Evolutionary conservation across 345 rosid species (phyloP).

Genomic region (Pistacia atlantica): DNA sequence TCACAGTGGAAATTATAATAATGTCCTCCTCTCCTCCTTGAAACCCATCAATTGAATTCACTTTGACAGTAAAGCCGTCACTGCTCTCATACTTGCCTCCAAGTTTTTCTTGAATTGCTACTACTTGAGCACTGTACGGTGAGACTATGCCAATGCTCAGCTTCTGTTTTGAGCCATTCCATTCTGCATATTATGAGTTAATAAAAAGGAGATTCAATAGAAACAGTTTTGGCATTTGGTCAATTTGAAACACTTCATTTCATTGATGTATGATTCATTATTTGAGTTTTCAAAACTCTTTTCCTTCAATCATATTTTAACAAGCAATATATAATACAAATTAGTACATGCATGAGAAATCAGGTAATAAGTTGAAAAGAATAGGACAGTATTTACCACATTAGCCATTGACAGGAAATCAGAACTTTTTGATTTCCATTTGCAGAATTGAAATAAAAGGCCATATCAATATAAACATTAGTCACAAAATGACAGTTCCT

Average conservation of each 20-base stretch:
- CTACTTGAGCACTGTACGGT: slow-evolving; percentile 45
- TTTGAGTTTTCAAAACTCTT: too few species aligned
- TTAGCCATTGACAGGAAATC: too few species aligned
- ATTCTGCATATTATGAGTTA: slow-evolving; percentile 24
- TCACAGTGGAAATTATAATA: slow-evolving; percentile 46
- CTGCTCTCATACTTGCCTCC: slow-evolving; percentile 10
- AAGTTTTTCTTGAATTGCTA: slow-evolving; percentile 36
- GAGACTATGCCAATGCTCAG: slow-evolving; percentile 45
- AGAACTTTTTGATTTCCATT: too few species aligned
- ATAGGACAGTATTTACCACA: too few species aligned
- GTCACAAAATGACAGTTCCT: too few species aligned
- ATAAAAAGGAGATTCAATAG: background rate
- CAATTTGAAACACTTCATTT: too few species aligned
- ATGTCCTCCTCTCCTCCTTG: slow-evolving; percentile 50
- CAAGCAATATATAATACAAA: background rate
- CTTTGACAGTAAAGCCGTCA: slow-evolving; percentile 34
- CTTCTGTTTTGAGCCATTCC: slow-evolving; percentile 28
- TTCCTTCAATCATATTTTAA: background rate
- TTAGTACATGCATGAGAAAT: too few species aligned
- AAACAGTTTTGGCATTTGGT: background rate
- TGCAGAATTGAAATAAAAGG: too few species aligned
- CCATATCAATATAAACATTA: too few species aligned
- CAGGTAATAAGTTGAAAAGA: too few species aligned
- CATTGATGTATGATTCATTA: background rate
- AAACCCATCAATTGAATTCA: slow-evolving; percentile 42